These are phyloP conservation scores for Paecilomyces sp. DNA, from an alignment of 2,329 filamentous ascomycete species.

Conservation along the genomic window DNA sequence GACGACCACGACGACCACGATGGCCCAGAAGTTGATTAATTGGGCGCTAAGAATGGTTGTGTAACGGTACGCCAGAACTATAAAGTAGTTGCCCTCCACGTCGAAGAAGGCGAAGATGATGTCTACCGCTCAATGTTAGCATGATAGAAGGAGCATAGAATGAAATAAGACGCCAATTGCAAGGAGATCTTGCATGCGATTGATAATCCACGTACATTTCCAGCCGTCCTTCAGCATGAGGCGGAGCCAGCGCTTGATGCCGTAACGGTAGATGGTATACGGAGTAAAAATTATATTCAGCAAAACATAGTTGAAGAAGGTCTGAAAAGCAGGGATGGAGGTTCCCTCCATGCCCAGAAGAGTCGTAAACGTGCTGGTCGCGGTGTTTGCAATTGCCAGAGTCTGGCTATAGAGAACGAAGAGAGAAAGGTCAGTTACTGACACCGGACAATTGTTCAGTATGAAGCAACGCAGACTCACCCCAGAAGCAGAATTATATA, in stretches of 20 bases:
- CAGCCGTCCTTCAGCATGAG: constrained; percentile 68
- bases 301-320: constrained; percentile 87
- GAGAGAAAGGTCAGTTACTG: constrained; percentile 6
- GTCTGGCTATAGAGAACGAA: constrained; percentile 51
- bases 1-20: constrained; percentile 80
- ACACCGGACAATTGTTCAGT: neutral
- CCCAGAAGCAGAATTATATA: constrained; percentile 76
- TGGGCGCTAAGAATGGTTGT: constrained; percentile 90
- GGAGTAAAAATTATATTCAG: constrained; percentile 75
- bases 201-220: constrained; percentile 52
- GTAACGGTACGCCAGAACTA: constrained; percentile 86
- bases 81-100: constrained; percentile 96
- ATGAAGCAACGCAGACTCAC: constrained; percentile 29
- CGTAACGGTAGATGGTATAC: constrained; percentile 72
- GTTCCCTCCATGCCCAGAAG: constrained; percentile 63
- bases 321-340: constrained; percentile 90
- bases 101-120: constrained; percentile 88
- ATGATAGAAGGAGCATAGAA: neutral
- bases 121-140: constrained; percentile 36
- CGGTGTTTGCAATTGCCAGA: constrained; percentile 82
- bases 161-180: neutral
- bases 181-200: no score
- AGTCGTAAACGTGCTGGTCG: constrained; percentile 81
- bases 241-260: constrained; percentile 60
- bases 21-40: constrained; percentile 98